phyloP scores from a whole-genome alignment of 768 basidiomycete species.

The Hydnum rufescens region DNA sequence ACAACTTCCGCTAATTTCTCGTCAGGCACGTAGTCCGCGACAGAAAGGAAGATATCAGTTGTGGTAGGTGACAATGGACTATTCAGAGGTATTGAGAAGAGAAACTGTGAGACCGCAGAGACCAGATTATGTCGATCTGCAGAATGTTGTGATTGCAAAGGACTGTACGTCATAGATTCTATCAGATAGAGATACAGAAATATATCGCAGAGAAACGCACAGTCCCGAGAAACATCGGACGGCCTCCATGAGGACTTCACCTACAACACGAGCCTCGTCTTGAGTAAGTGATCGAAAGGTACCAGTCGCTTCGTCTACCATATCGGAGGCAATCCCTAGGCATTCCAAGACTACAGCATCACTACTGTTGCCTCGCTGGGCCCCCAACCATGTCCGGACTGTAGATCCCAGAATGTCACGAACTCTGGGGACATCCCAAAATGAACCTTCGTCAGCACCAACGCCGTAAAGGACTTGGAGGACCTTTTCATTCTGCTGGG shows the following conservation, averaged over 20 bases:
- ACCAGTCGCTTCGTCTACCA: slow-evolving; percentile 6
- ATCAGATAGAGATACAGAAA: background rate
- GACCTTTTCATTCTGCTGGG: background rate
- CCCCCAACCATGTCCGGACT: background rate
- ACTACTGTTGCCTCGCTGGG: background rate
- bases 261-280: slow-evolving; percentile 7
- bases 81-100: background rate
- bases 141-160: too few relatives aligned
- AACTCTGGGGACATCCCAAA: slow-evolving; percentile 2
- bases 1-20: slow-evolving; percentile 4
- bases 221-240: slow-evolving; percentile 3
- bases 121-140: slow-evolving; percentile 3
- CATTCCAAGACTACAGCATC: slow-evolving; percentile 6
- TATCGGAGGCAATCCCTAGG: slow-evolving; percentile 6
- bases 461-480: background rate
- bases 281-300: background rate
- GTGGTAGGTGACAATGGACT: slow-evolving; percentile 5
- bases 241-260: slow-evolving; percentile 6
- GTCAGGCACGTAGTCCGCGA: slow-evolving; percentile 6
- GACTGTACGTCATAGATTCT: background rate
- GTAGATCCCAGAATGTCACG: slow-evolving; percentile 4
- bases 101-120: background rate
- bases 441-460: background rate
- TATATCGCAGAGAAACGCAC: background rate
- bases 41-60: slow-evolving; percentile 5